phyloP scores from a whole-genome alignment of 306 rosid genomes.

The Clitoria ternatea region DNA sequence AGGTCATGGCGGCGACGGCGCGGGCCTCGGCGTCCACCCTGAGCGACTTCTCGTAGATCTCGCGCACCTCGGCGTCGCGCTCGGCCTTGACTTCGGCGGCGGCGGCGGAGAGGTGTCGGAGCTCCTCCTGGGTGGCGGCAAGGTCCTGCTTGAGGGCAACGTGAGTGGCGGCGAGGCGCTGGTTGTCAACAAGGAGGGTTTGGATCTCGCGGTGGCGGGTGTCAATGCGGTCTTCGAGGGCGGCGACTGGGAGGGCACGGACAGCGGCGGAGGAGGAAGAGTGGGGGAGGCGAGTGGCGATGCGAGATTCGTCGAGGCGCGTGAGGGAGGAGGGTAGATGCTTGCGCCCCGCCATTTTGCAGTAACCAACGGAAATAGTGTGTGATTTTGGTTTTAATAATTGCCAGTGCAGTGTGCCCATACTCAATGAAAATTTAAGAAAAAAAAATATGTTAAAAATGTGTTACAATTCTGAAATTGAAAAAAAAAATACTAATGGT shows the following conservation, averaged over 20 bases:
- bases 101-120: slow-evolving; percentile 47
- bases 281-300: slow-evolving; percentile 25
- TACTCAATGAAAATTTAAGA: too few relatives aligned
- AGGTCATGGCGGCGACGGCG: slow-evolving; percentile 45
- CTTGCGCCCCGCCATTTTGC: slow-evolving; percentile 30
- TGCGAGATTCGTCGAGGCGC: slow-evolving; percentile 32
- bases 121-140: slow-evolving; percentile 51
- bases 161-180: slow-evolving; percentile 80
- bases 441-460: too few relatives aligned
- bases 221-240: slow-evolving; percentile 57
- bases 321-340: slow-evolving; percentile 17
- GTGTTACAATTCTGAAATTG: too few relatives aligned
- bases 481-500: too few relatives aligned
- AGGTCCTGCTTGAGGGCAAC: slow-evolving; percentile 86
- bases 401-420: too few relatives aligned
- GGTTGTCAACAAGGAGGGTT: slow-evolving; percentile 68
- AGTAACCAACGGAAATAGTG: neutral
- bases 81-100: slow-evolving; percentile 56
- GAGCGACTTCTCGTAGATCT: slow-evolving; percentile 65
- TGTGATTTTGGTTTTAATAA: neutral
- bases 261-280: slow-evolving; percentile 23
- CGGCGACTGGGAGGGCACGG: slow-evolving; percentile 28
- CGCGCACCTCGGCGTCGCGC: slow-evolving; percentile 68
- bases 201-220: slow-evolving; percentile 74
- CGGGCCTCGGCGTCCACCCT: slow-evolving; percentile 72